phyloP scores from a whole-genome alignment of 805 yeast species.

The Ogataea naganishii region DNA sequence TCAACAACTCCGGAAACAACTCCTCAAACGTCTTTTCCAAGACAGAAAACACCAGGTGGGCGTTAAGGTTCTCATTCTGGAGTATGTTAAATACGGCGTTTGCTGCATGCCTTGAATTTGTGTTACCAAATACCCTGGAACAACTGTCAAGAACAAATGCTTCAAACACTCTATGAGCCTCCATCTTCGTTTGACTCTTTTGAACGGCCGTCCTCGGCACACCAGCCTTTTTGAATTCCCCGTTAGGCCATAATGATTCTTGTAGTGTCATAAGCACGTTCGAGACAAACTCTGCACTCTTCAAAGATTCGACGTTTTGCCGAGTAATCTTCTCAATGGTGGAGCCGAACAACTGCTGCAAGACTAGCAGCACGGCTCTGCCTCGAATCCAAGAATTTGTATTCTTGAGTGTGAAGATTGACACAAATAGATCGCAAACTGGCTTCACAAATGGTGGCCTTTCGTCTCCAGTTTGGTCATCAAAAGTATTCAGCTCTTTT shows the following conservation, averaged over 20 bases:
- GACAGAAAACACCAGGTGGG: conserved; percentile 50
- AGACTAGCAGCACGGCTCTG: conserved; percentile 66
- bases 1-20: conserved; percentile 28
- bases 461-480: conserved; percentile 23
- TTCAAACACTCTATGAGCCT: conserved; percentile 47
- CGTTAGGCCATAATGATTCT: conserved; percentile 41
- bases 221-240: conserved; percentile 37
- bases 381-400: conserved; percentile 79
- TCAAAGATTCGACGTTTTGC: conserved; percentile 29
- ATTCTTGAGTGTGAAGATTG: conserved; percentile 52
- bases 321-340: conserved; percentile 65
- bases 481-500: conserved; percentile 43
- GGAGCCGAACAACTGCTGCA: conserved; percentile 83
- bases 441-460: conserved; percentile 62
- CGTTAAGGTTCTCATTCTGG: conserved; percentile 66
- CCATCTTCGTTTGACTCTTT: conserved; percentile 42
- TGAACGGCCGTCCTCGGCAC: conserved; percentile 41
- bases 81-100: conserved; percentile 50
- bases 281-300: conserved; percentile 37
- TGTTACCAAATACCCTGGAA: conserved; percentile 64
- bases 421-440: conserved; percentile 65
- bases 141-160: conserved; percentile 54
- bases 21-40: conserved; percentile 49
- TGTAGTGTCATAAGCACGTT: conserved; percentile 25
- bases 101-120: conserved; percentile 58